A percentile compares a stretch with the other conserved stretches of the same genome.
Conservation (phyloP, 2,329 filamentous ascomycete genomes). For the Aureobasidium sp. region DNA sequence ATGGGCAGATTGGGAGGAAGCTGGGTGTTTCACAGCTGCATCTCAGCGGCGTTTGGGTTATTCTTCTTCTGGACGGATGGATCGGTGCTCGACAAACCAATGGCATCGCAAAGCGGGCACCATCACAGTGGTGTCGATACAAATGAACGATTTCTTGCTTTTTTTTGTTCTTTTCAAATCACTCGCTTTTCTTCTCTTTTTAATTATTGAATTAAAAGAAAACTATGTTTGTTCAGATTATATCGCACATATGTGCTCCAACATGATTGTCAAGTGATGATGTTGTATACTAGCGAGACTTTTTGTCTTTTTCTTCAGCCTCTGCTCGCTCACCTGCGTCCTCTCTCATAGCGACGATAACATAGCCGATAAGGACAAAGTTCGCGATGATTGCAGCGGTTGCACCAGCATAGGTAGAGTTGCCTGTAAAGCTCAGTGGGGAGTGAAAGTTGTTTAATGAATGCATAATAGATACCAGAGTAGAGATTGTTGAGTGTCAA, state of each 20-base stretch:
- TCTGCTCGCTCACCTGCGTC: slow-evolving; percentile 52
- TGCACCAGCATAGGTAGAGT: slow-evolving; percentile 79
- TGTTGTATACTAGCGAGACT: slow-evolving; percentile 24
- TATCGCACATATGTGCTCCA: not conserved
- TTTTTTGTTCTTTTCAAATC: not conserved
- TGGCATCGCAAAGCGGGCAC: not conserved
- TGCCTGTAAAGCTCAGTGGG: slow-evolving; percentile 50
- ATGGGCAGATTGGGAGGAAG: slow-evolving; percentile 7
- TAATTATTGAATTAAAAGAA: not conserved
- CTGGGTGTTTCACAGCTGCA: slow-evolving; percentile 12
- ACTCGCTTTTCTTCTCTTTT: not conserved
- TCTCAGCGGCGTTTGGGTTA: slow-evolving; percentile 14
- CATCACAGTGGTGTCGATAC: not conserved
- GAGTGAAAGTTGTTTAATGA: not conserved
- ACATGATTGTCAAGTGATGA: not conserved
- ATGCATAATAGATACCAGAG: slow-evolving; percentile 49
- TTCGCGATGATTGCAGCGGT: slow-evolving; percentile 86
- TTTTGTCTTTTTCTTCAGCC: slow-evolving; percentile 39
- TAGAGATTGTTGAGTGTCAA: slow-evolving; percentile 69
- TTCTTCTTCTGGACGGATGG: not conserved
- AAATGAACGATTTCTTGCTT: slow-evolving; percentile 1
- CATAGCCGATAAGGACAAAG: slow-evolving; percentile 80
- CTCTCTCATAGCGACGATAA: slow-evolving; percentile 85
- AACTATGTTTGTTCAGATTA: not conserved
- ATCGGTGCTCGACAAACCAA: not conserved